These are phyloP conservation scores for Ophiocordyceps camponoti-saundersi DNA, from an alignment of 2,329 filamentous ascomycete species.

Conservation along the genomic window DNA sequence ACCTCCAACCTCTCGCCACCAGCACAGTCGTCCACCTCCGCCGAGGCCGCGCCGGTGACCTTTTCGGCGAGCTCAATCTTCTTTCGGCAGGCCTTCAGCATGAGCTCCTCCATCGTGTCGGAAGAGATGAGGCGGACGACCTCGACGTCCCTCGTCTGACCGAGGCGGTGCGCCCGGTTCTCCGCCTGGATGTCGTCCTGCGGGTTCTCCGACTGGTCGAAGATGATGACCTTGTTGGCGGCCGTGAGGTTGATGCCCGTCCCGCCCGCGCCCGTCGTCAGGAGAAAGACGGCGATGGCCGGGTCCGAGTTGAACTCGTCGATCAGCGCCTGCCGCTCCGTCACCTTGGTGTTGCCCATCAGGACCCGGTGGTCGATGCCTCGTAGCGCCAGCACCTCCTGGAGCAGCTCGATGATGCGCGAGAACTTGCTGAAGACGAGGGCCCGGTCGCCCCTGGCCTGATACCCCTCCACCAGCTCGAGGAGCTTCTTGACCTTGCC, in stretches of 20 bases:
- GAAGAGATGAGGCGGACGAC: slow-evolving; percentile 70
- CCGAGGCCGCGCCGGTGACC: slow-evolving; percentile 27
- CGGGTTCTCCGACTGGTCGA: slow-evolving; percentile 93
- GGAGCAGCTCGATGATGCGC: slow-evolving; percentile 77
- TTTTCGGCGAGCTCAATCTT: slow-evolving; percentile 73
- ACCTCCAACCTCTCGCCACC: slow-evolving; percentile 5
- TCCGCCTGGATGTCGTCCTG: slow-evolving; percentile 98
- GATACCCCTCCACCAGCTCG: slow-evolving; percentile 56
- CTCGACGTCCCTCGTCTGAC: slow-evolving; percentile 80
- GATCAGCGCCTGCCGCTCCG: slow-evolving; percentile 71
- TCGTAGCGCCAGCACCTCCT: slow-evolving; percentile 59
- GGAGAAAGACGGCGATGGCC: slow-evolving; percentile 74
- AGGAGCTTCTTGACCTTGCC: slow-evolving; percentile 78
- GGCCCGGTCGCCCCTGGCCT: slow-evolving; percentile 66
- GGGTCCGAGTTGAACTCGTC: slow-evolving; percentile 67
- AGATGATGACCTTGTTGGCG: slow-evolving; percentile 95
- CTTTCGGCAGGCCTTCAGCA: slow-evolving; percentile 77
- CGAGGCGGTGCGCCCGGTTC: slow-evolving; percentile 88
- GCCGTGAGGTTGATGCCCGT: slow-evolving; percentile 91
- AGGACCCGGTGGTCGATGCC: slow-evolving; percentile 68
- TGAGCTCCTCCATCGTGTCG: slow-evolving; percentile 81
- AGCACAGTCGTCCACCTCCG: slow-evolving; percentile 5
- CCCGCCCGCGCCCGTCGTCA: slow-evolving; percentile 89
- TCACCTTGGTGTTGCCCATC: slow-evolving; percentile 68
- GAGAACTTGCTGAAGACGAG: slow-evolving; percentile 92